A percentile compares a stretch with the other conserved stretches of the same genome.
Conservation (phyloP, 2,329 filamentous ascomycete genomes). For the Trichoderma atrobrunneum region DNA sequence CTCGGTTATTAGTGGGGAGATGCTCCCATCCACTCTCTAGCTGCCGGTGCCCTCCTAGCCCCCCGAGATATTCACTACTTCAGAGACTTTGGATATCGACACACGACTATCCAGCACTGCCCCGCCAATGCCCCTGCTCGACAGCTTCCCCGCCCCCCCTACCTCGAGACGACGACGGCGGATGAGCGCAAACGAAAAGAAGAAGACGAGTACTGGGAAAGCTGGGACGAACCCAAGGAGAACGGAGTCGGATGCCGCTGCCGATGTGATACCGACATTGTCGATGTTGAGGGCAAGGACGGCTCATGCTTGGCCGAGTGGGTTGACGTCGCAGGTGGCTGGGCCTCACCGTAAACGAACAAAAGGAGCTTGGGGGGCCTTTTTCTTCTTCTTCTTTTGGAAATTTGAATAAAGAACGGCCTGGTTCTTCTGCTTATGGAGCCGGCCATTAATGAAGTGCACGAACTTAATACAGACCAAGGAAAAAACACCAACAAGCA, state of each 20-base stretch:
- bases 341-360: constrained; percentile 55
- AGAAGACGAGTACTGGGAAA: constrained; percentile 95
- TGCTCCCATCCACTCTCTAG: constrained; percentile 95
- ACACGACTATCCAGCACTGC: constrained; percentile 98
- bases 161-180: constrained; percentile 73
- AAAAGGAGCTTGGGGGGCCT: not conserved
- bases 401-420: constrained; percentile 11
- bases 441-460: constrained; percentile 19
- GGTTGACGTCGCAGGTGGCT: constrained; percentile 96
- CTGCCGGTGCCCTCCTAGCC: constrained; percentile 80
- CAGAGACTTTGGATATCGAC: constrained; percentile 96
- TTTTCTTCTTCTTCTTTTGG: constrained; percentile 7
- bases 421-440: not conserved
- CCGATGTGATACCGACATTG: constrained; percentile 94
- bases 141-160: constrained; percentile 78
- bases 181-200: constrained; percentile 82
- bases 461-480: constrained; percentile 17
- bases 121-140: constrained; percentile 89
- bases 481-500: not conserved
- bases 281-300: constrained; percentile 96
- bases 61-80: constrained; percentile 94
- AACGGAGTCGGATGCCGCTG: constrained; percentile 97
- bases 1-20: constrained; percentile 77
- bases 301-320: constrained; percentile 93
- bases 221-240: constrained; percentile 81